Base-by-base conservation (phyloP, 768 basidiomycete species). In the Russula lepida region DNA sequence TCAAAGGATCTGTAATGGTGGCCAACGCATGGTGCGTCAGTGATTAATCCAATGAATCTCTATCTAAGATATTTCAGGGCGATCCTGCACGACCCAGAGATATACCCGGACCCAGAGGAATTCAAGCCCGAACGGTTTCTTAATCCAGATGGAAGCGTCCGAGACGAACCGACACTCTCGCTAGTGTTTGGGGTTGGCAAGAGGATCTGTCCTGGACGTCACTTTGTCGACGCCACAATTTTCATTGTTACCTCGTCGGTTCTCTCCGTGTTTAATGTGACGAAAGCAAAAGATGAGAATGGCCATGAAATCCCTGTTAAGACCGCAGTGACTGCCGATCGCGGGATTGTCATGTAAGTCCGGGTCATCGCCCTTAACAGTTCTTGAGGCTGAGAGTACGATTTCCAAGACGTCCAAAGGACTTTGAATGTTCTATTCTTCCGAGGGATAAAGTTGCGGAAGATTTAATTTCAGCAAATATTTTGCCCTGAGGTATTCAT, bases 141-240 rank as follows among this genome's bases (percentile, higher is more conserved):
- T n/a, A n/a, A n/a, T n/a, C n/a, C n/a, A n/a, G n/a, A n/a, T n/a
- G n/a, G n/a, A n/a, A n/a, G n/a, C n/a, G n/a, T n/a, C n/a, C n/a
- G n/a, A n/a, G n/a, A n/a, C n/a, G n/a, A n/a, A n/a, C n/a, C n/a
- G n/a, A n/a, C n/a, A n/a, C n/a, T n/a, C n/a, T n/a, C n/a, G n/a
- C n/a, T n/a, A n/a, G n/a, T n/a, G n/a, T n/a, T n/a, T n/a, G n/a
- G n/a, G n/a, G n/a, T n/a, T 25, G 63, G 63, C 49, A 64, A 51
- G 43, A 27, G 63, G 37, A 59, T 63, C 52, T 69, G 68, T 48
- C 67, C 68, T 1, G 68, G 67, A 9, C 65, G 64, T 21, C 60
- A 66, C 23, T 46, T 69, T 9, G 68, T 59, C 0, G 68, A 69
- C 13, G 44, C 58, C 12, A 63, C 56, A 3, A 32, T 69, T 1